phyloP scores from a whole-genome alignment of 441 rosid species.

The Flueggea neowawraea region DNA sequence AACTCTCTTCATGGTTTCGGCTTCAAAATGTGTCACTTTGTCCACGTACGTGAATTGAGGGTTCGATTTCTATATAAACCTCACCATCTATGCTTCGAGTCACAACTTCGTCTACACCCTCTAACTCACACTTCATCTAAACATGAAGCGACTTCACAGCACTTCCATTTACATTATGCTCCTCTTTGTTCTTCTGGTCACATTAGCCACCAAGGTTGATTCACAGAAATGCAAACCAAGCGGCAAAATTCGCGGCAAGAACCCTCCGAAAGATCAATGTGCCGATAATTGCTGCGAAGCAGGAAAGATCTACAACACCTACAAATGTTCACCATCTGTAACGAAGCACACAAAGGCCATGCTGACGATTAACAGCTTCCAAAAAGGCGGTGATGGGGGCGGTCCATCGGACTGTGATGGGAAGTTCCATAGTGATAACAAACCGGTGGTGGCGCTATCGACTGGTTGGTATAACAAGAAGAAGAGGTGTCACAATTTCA shows the following conservation, averaged over 20 bases:
- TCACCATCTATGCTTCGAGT: not conserved
- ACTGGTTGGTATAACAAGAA: conserved; percentile 11
- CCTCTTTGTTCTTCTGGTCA: not conserved
- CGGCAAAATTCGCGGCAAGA: conserved; percentile 6
- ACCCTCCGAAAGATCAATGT: not conserved
- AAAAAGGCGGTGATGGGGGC: conserved; percentile 6
- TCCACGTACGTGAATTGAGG: too few species aligned
- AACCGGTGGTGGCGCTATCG: conserved; percentile 17
- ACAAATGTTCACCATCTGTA: not conserved
- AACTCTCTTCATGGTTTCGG: not conserved
- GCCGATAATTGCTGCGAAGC: conserved; percentile 4
- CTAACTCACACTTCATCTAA: not conserved
- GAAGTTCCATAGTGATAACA: conserved; percentile 4
- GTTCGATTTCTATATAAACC: not conserved
- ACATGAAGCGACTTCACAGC: conserved; percentile 3
- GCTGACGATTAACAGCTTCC: conserved; percentile 12
- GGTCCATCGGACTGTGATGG: conserved; percentile 13
- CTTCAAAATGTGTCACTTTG: not conserved
- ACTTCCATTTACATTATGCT: not conserved
- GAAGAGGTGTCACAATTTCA: conserved; percentile 9
- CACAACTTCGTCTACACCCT: too few species aligned
- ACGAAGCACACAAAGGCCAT: conserved; percentile 2
- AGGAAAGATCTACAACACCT: conserved; percentile 2
- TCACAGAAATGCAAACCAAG: conserved; percentile 7
- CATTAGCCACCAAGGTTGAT: not conserved